These are phyloP conservation scores for Raddia distichophylla DNA, from an alignment of 176 grass and related monocot genomes.

Conservation along the genomic window DNA sequence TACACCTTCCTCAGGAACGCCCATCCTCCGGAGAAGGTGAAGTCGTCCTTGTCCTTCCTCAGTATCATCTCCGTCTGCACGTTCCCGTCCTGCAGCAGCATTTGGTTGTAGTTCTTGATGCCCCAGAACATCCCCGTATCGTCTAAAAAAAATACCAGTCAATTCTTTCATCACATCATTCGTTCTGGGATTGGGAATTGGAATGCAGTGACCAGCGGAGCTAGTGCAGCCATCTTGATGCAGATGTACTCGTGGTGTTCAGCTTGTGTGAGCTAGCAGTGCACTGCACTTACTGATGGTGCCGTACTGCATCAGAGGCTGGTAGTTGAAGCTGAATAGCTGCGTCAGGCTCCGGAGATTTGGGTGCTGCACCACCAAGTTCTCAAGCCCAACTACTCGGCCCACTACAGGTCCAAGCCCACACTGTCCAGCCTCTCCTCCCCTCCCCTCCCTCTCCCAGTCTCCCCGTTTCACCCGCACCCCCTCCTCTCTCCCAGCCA, in stretches of 20 bases:
- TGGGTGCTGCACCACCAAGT: constrained; percentile 72
- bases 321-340: constrained; percentile 83
- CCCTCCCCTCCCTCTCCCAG: too few species aligned
- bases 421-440: too few species aligned
- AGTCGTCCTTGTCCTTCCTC: constrained; percentile 51
- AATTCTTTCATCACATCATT: too few species aligned
- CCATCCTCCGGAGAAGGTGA: constrained; percentile 68
- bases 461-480: too few species aligned
- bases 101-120: constrained; percentile 66
- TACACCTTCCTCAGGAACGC: constrained; percentile 64
- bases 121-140: constrained; percentile 80
- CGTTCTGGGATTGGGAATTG: too few species aligned
- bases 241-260: neutral
- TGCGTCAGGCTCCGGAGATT: constrained; percentile 55
- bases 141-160: constrained; percentile 8
- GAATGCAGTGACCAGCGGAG: too few species aligned
- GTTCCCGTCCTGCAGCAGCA: constrained; percentile 64
- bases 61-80: constrained; percentile 74
- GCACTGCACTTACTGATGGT: constrained; percentile 50
- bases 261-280: neutral
- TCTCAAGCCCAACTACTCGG: constrained; percentile 16
- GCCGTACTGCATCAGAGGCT: constrained; percentile 64
- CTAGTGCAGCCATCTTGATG: too few species aligned
- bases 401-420: too few species aligned
- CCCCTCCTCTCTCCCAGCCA: neutral